Evolutionary conservation across 345 rosid species (phyloP).

Genomic region (Camelina hispida): DNA sequence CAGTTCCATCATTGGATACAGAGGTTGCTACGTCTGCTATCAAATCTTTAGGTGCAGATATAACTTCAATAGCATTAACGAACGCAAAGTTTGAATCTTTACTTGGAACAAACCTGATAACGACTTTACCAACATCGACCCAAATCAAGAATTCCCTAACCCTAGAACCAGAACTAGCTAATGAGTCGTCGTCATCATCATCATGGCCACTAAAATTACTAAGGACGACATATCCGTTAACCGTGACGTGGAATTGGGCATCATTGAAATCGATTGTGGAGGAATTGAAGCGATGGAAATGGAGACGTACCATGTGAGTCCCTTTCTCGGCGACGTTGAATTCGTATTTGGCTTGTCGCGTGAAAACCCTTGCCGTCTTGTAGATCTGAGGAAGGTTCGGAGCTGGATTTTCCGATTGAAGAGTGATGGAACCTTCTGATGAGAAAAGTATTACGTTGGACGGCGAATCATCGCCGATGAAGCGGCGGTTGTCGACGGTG

Average conservation of each 20-base stretch:
- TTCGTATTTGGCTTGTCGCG: constrained; percentile 59
- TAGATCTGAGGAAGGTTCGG: constrained; percentile 53
- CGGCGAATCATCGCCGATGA: constrained; percentile 54
- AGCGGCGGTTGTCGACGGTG: constrained; percentile 60
- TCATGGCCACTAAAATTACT: constrained; percentile 56
- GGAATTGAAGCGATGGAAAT: constrained; percentile 57
- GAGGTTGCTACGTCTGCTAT: constrained; percentile 57
- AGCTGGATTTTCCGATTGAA: constrained; percentile 37
- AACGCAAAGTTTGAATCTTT: constrained; percentile 56
- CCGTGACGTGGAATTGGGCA: constrained; percentile 71
- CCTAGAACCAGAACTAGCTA: constrained; percentile 31
- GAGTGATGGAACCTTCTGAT: constrained; percentile 45
- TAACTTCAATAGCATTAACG: constrained; percentile 78
- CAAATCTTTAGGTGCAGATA: constrained; percentile 83
- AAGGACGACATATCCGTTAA: constrained; percentile 61
- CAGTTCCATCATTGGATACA: constrained; percentile 49
- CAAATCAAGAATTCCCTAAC: constrained; percentile 67
- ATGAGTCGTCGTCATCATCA: constrained; percentile 8
- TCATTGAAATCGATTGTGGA: constrained; percentile 45
- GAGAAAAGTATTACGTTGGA: constrained; percentile 42
- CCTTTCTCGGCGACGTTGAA: constrained; percentile 67
- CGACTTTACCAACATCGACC: constrained; percentile 55
- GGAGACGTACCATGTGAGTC: constrained; percentile 70
- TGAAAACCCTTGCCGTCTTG: constrained; percentile 67
- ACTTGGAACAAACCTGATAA: constrained; percentile 58